Conservation (phyloP, 2,329 filamentous ascomycete genomes). For the Neofusicoccum laricinum region DNA sequence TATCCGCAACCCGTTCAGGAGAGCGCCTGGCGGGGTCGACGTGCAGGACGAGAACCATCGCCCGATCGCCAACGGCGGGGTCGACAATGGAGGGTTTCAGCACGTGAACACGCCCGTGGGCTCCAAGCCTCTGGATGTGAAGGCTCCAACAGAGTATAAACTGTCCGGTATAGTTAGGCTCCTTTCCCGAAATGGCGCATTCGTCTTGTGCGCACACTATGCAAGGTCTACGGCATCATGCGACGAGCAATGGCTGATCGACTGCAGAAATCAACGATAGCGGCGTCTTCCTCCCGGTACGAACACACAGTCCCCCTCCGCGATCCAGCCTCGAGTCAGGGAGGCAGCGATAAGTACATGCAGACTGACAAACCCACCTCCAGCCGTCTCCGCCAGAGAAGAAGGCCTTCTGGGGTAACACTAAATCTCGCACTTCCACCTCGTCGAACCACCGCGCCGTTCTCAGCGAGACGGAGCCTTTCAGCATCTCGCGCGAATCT, state of each 20-base stretch:
- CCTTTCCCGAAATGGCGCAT: not conserved
- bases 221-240: slow-evolving; percentile 8
- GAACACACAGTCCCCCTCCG: slow-evolving; percentile 26
- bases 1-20: slow-evolving; percentile 42
- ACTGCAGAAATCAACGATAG: slow-evolving; percentile 86
- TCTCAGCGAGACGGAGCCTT: slow-evolving; percentile 82
- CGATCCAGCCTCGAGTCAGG: slow-evolving; percentile 10
- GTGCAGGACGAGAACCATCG: slow-evolving; percentile 31
- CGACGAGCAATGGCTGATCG: slow-evolving; percentile 24
- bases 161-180: slow-evolving; percentile 46
- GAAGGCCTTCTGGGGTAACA: slow-evolving; percentile 69
- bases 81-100: slow-evolving; percentile 25
- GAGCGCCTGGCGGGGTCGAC: slow-evolving; percentile 31
- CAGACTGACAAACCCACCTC: slow-evolving; percentile 18
- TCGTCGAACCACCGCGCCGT: slow-evolving; percentile 61
- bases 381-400: slow-evolving; percentile 88
- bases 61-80: slow-evolving; percentile 10
- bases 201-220: slow-evolving; percentile 5
- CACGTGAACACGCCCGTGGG: slow-evolving; percentile 31
- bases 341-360: not conserved
- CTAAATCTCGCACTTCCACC: slow-evolving; percentile 56
- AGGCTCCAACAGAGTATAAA: slow-evolving; percentile 50
- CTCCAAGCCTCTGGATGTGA: slow-evolving; percentile 42
- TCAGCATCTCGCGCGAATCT: slow-evolving; percentile 92
- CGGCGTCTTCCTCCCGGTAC: slow-evolving; percentile 88